Conservation (phyloP, 306 rosid species). For the Dryas octopetala region DNA sequence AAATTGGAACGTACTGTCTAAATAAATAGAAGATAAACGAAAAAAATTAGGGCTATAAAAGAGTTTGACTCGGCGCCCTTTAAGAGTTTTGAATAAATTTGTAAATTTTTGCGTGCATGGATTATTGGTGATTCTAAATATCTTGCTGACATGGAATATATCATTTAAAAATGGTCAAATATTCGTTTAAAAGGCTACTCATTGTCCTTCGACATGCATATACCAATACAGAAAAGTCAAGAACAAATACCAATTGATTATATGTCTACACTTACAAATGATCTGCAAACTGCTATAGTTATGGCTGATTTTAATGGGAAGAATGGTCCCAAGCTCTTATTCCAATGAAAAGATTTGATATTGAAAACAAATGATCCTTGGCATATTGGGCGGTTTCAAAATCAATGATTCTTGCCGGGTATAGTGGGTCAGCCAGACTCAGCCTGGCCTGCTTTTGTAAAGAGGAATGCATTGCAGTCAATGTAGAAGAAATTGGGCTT, state of each 20-base stretch:
- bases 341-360: not conserved
- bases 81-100: too few species aligned
- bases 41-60: too few species aligned
- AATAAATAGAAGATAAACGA: too few species aligned
- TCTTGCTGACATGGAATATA: not conserved
- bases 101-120: not conserved
- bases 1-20: too few species aligned
- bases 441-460: conserved; percentile 18
- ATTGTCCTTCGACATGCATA: not conserved
- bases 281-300: not conserved
- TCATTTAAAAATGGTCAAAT: not conserved
- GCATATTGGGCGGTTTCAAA: conserved; percentile 24
- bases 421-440: conserved; percentile 30
- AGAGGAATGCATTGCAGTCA: conserved; percentile 7
- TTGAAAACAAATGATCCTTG: conserved; percentile 16
- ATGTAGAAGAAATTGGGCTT: not conserved
- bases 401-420: conserved; percentile 40
- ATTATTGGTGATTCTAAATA: not conserved
- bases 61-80: too few species aligned
- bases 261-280: not conserved
- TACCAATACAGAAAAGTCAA: not conserved
- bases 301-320: conserved; percentile 23
- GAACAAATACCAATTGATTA: not conserved
- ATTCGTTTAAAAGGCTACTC: not conserved
- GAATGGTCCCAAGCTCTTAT: not conserved